Conservation (phyloP, 2,329 filamentous ascomycete species). For the Pseudocercospora eumusae region DNA sequence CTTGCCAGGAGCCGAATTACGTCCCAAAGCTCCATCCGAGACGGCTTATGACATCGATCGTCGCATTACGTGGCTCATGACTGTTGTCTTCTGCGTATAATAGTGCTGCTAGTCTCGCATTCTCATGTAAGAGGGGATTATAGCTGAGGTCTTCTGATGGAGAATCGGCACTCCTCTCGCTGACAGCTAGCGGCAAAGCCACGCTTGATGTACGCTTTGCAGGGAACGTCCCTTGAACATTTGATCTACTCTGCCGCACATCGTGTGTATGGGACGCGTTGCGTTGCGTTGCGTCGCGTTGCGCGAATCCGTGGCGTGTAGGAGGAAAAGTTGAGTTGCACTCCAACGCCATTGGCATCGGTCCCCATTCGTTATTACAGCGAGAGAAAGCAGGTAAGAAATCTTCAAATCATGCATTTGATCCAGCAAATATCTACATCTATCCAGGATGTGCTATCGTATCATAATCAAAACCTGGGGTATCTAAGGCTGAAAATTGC, state of each 20-base stretch:
- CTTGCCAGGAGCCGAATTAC: not conserved
- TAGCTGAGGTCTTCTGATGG: not conserved
- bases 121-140: not conserved
- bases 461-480: too few relatives aligned
- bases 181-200: not conserved
- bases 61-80: not conserved
- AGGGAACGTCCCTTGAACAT: slow-evolving; percentile 2
- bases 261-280: not conserved
- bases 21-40: slow-evolving; percentile 3
- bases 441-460: too few relatives aligned
- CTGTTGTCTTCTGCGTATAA: not conserved
- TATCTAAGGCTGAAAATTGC: too few relatives aligned
- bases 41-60: not conserved
- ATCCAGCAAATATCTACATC: too few relatives aligned
- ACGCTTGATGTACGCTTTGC: not conserved
- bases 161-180: slow-evolving; percentile 6
- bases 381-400: too few relatives aligned
- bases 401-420: too few relatives aligned
- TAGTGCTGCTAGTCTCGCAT: not conserved
- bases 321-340: too few relatives aligned
- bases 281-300: not conserved
- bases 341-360: too few relatives aligned
- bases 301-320: too few relatives aligned
- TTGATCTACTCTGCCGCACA: not conserved
- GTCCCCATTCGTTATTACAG: too few relatives aligned